phyloP scores from a whole-genome alignment of 495 filamentous ascomycete genomes.

The Oleoguttula mirabilis region DNA sequence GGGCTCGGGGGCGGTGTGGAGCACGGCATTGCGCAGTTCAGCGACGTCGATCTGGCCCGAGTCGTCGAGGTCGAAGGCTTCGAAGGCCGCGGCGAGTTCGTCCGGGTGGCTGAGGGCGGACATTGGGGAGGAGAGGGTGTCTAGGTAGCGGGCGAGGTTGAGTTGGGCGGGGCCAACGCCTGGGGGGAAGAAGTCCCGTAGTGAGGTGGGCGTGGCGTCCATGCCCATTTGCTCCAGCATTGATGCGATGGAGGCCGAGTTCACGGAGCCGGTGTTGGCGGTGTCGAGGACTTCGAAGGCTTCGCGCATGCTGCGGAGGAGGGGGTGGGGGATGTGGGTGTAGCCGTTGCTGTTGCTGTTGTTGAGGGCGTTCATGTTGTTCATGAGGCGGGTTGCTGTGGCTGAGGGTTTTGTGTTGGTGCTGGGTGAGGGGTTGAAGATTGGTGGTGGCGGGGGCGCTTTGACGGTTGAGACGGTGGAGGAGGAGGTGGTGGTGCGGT shows the following conservation, averaged over 20 bases:
- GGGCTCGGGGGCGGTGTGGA: conserved; percentile 66
- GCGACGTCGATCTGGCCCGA: conserved; percentile 78
- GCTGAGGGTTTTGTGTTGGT: conserved; percentile 5
- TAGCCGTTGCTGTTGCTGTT: conserved; percentile 14
- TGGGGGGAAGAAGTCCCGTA: conserved; percentile 72
- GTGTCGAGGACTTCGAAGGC: conserved; percentile 79
- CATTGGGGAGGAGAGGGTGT: conserved; percentile 60
- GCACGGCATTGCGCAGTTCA: conserved; percentile 69
- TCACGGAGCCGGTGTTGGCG: conserved; percentile 63
- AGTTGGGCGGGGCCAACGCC: conserved; percentile 35
- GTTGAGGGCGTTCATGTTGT: conserved; percentile 13
- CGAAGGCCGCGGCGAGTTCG: conserved; percentile 76
- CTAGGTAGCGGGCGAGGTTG: conserved; percentile 69
- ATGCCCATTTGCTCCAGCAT: conserved; percentile 65
- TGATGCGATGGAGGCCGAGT: conserved; percentile 63
- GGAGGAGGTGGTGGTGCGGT: conserved; percentile 9
- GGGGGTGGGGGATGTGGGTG: conserved; percentile 25
- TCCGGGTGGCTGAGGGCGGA: conserved; percentile 55
- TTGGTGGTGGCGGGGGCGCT: not conserved
- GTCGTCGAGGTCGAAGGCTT: conserved; percentile 92
- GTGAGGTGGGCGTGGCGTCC: conserved; percentile 42
- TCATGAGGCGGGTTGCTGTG: conserved; percentile 1
- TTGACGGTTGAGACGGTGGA: conserved; percentile 10
- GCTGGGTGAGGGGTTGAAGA: conserved; percentile 4
- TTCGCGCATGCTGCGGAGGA: conserved; percentile 50